Base-by-base conservation (phyloP, 2,329 filamentous ascomycete genomes). In the Cladosporium austrohemisphaericum region DNA sequence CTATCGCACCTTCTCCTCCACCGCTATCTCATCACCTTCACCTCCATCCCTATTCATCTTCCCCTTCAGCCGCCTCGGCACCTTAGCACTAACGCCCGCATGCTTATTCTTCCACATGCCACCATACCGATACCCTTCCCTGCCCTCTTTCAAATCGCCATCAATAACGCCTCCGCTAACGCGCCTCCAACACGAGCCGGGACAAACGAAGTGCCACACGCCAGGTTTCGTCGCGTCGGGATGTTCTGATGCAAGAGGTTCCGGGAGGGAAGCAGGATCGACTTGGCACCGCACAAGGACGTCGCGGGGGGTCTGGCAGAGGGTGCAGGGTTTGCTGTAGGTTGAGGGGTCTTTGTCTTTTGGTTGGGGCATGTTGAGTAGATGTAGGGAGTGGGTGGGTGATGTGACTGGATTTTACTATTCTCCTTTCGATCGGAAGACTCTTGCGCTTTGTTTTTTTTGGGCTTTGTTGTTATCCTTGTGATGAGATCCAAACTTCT, bases 161-260 rank as follows among this genome's bases (percentile, higher is more conserved):
- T 74, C 71, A 29, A 70, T 66, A 2, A 69, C 61, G 5, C 71
- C 71, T n/a, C 71, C 71, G 1, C 67, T 70, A 1, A 73, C 69
- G 2, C 60, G 57, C 25, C 62, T 63, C 72, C 71, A 74, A 60
- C 71, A 74, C 13, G 59, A 53, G 3, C 70, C 69, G 0, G 70
- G 66, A 52, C 71, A 73, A 7, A 75, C 64, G 45, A 74, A 70
- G 53, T 73, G 64, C 71, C 71, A 74, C 50, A 57, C 64, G 3
- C 50, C 53, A 13, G 44, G 44, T n/a, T 38, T 37, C 4, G 11
- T 11, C 9, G 36, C 19, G 13, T 6, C 5, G 37, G 37, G 3
- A 16, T 5, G 32, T 6, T 20, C 6, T 35, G 6, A n/a, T 28
- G 20, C 4, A 3, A 5, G 11, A 7, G 38, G 23, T 4, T 11